These are phyloP conservation scores for Arctium lappa DNA, from an alignment of 129 eudicot genomes.

Conservation along the genomic window DNA sequence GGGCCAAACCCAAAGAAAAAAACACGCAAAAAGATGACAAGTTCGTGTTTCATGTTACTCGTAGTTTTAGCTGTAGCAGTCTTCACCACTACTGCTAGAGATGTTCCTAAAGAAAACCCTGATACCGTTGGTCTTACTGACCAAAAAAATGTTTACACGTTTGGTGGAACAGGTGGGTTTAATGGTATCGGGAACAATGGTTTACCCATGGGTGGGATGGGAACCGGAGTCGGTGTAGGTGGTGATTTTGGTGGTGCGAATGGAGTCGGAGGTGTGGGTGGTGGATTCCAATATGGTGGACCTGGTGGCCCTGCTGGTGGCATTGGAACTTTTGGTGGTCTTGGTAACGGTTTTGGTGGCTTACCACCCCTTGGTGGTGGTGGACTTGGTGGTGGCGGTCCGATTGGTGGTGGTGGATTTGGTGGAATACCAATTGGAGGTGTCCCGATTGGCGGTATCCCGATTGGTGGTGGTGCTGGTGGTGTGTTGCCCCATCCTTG, in stretches of 20 bases:
- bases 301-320: slow-evolving; percentile 42
- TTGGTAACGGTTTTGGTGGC: slow-evolving; percentile 35
- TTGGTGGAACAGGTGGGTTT: slow-evolving; percentile 38
- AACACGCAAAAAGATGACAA: slow-evolving; percentile 19
- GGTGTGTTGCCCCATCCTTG: slow-evolving; percentile 41
- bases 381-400: slow-evolving; percentile 39
- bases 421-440: slow-evolving; percentile 18
- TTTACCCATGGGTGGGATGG: slow-evolving; percentile 39
- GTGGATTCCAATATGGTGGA: slow-evolving; percentile 39
- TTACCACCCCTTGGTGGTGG: slow-evolving; percentile 36
- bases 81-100: slow-evolving; percentile 26
- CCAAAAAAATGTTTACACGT: slow-evolving; percentile 39
- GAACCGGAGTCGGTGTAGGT: slow-evolving; percentile 38
- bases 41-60: slow-evolving; percentile 20
- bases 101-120: slow-evolving; percentile 32
- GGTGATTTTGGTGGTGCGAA: slow-evolving; percentile 38
- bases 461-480: slow-evolving; percentile 20
- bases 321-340: slow-evolving; percentile 37
- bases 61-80: slow-evolving; percentile 32
- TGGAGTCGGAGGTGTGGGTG: slow-evolving; percentile 41
- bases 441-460: neutral
- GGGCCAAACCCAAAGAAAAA: neutral
- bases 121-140: slow-evolving; percentile 22
- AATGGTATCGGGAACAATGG: slow-evolving; percentile 41
- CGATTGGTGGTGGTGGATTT: slow-evolving; percentile 10